A percentile compares a stretch with the other conserved stretches of the same genome.
These are phyloP conservation scores for Fusarium luffae DNA, from an alignment of 2,329 filamentous ascomycete species.

Conservation along the genomic window DNA sequence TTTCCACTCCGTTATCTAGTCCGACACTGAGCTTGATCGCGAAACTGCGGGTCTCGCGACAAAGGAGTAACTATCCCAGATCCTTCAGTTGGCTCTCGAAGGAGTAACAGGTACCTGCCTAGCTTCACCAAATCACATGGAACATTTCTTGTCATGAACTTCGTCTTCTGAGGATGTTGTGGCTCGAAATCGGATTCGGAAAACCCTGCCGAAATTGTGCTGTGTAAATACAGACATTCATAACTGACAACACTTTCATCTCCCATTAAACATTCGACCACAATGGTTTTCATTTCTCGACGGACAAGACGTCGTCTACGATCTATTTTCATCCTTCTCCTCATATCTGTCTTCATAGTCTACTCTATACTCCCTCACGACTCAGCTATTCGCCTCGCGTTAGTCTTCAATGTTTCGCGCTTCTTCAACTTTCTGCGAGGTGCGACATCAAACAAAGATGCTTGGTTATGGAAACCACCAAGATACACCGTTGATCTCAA, in stretches of 20 bases:
- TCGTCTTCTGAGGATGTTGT: constrained; percentile 15
- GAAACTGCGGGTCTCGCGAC: constrained; percentile 9
- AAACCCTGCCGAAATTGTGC: constrained; percentile 11
- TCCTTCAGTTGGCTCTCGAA: constrained; percentile 2
- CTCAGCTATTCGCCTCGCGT: constrained; percentile 49
- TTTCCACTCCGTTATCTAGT: not conserved
- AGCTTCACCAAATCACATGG: constrained; percentile 1
- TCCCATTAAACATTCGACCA: constrained; percentile 3
- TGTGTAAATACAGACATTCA: constrained; percentile 3
- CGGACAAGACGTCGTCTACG: constrained; percentile 47
- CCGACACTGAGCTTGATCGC: not conserved
- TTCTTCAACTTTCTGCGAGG: constrained; percentile 47
- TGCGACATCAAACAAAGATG: constrained; percentile 50
- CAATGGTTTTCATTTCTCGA: constrained; percentile 42
- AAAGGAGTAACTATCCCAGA: constrained; percentile 11
- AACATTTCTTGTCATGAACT: not conserved
- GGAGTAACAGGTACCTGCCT: not conserved
- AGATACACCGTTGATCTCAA: constrained; percentile 57
- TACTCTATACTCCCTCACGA: constrained; percentile 50
- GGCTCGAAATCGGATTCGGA: not conserved
- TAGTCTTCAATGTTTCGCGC: constrained; percentile 51
- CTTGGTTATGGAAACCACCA: constrained; percentile 54
- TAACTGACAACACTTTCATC: constrained; percentile 1
- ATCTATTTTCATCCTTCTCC: constrained; percentile 36
- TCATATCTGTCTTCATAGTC: constrained; percentile 42